Evolutionary conservation across 2,329 filamentous ascomycete species (phyloP), one percentile per base, ranked within the genome.

Genomic region (Colletotrichum phormii): DNA sequence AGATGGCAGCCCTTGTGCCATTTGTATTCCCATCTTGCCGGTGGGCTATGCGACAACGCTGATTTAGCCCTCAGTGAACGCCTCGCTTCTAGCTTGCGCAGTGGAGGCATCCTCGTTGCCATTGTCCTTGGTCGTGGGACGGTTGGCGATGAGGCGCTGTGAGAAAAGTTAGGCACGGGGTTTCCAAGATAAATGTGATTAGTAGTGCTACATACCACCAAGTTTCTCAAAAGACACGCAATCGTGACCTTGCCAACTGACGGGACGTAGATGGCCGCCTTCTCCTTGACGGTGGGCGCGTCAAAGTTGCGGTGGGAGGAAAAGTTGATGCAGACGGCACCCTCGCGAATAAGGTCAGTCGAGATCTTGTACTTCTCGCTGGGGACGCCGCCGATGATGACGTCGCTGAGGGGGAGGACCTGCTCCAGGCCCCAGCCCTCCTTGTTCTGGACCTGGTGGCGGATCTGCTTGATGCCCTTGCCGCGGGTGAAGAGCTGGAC

Each of bases 241-340:
- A 98, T 98, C 0, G 97, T 99, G 60, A 98, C 96, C 86, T 98
- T 99, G 77, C 97, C 97, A 76, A 98, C 97, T 0, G 96, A 97
- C 1, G 97, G 97, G 22, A 98, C 95, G 78, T 98, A 99, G 78
- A 99, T 97, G 5, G 95, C 95, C 2, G 97, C 97, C 86, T 95
- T 97, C 82, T 98, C 94, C 85, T 98, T 98, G 76, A 98, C 91
- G 60, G 94, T 93, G 0, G 93, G 91, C 1, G 88, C 89, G 74
- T 92, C 92, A 83, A 98, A 98, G 85, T 99, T 98, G 86, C 95
- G 94, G 83, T 94, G 95, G 64, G 94, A 98, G 8, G 95, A 97
- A 82, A 99, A 98, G 85, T 99, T 99, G 86, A 99, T 95, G 87
- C 97, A 99, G n/a, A 98, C 94, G 35, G 94, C 95, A 60, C 97